Evolutionary conservation across 1,284 basidiomycete genomes (phyloP), one percentile per base, ranked within the genome.

Genomic region (Sanghuangporus baumii): DNA sequence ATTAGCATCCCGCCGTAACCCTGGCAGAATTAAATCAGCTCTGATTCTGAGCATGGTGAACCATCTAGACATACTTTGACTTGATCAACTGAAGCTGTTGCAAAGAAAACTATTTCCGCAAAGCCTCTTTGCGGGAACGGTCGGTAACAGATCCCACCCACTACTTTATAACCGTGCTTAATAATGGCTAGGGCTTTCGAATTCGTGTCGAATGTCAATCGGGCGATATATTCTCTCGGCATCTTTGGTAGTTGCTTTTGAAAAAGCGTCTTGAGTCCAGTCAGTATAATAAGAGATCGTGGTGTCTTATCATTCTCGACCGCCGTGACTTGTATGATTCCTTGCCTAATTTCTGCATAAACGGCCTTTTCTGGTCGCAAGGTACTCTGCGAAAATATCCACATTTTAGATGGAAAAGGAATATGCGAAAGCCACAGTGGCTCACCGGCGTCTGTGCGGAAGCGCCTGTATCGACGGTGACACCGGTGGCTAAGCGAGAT

Each of bases 21-120:
- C 93, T 96, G 69, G 9, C 41, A 65, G 43, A 23, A 12, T 43
- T 26, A 9, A 60, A 37, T 46, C 51, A 38, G 16, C 12, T 46
- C 20, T 14, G 6, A 7, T 43, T 41, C 23, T 51, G 50, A 6
- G 26, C 48, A 37, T 16, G 34, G 14, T 46, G 14, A 37, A 47
- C 8, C 55, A 37, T 54, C 37, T 3, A 41, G n/a, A 69, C 79
- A 55, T 71, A 94, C 94, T 83, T 98, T 98, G 74, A 97, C 94
- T 80, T 99, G 97, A 74, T 98, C 96, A 5, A 92, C 93, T 56
- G 93, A 94, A 31, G 94, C 92, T 23, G 97, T 98, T 0, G 97
- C 97, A 74, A 98, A 99, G 75, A 99, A 99, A 2, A 98, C 96
- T 69, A 99, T 99, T 74, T 99, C 97, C 31, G 96, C 95, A 73